Conservation (phyloP, 2,329 filamentous ascomycete species). For the Xylaria digitata region DNA sequence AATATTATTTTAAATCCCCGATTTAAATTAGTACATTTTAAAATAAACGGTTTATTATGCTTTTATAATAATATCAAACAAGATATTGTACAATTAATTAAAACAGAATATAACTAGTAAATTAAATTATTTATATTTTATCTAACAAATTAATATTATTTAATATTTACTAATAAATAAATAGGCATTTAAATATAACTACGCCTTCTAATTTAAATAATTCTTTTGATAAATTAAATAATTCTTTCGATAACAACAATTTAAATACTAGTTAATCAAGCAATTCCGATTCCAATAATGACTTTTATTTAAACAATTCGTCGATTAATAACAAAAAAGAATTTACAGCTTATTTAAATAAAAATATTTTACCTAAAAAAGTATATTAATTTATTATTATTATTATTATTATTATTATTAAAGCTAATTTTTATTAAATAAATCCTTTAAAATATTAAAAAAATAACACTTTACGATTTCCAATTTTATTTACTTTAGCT, state of each 20-base stretch:
- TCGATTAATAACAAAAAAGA: conserved; percentile 1
- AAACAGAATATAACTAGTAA: no score
- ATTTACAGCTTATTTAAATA: conserved; percentile 1
- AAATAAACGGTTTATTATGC: conserved; percentile 4
- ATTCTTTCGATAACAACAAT: conserved; percentile 1
- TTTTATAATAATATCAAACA: conserved; percentile 7
- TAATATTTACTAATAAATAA: no score
- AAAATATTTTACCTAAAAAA: conserved; percentile 5
- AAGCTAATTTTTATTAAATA: no score
- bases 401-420: no score
- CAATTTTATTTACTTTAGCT: no score
- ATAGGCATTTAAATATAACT: conserved; percentile 4
- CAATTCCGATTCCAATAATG: not conserved
- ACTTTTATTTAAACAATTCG: conserved; percentile 8
- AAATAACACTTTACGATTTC: no score
- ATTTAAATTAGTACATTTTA: conserved; percentile 16
- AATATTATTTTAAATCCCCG: conserved; percentile 10
- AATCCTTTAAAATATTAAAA: no score
- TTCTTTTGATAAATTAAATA: not conserved
- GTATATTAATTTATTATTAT: no score
- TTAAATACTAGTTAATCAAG: conserved; percentile 7
- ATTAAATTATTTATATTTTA: conserved; percentile 9
- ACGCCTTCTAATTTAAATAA: conserved; percentile 10
- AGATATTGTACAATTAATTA: no score
- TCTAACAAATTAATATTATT: conserved; percentile 1